phyloP scores from a whole-genome alignment of 805 yeast species.

The Komagataella pseudopastoris region DNA sequence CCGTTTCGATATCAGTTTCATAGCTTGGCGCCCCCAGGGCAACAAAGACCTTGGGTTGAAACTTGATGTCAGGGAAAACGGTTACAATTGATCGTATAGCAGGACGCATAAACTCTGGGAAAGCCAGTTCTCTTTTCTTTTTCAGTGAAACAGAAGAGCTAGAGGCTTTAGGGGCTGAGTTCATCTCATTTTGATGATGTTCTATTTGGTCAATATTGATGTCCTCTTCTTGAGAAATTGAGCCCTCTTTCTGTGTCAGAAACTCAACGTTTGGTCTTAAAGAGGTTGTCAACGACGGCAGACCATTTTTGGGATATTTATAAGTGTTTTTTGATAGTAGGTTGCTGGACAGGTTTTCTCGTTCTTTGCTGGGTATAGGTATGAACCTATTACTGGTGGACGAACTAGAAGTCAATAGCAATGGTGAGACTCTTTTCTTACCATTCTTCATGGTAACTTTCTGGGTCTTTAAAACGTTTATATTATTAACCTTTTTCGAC shows the following conservation, averaged over 20 bases:
- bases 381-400: conserved; percentile 5
- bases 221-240: conserved; percentile 11
- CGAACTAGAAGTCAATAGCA: conserved; percentile 30
- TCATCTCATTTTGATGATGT: conserved; percentile 17
- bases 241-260: conserved; percentile 30
- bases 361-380: conserved; percentile 15
- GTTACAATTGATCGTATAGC: conserved; percentile 13
- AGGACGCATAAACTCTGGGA: conserved; percentile 13
- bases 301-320: conserved; percentile 9
- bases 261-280: conserved; percentile 56
- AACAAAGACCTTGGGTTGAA: conserved; percentile 17
- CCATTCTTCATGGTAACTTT: conserved; percentile 59
- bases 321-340: conserved; percentile 27
- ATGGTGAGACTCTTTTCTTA: conserved; percentile 62
- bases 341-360: conserved; percentile 11
- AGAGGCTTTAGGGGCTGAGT: conserved; percentile 13
- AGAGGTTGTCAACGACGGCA: conserved; percentile 33
- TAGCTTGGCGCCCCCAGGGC: background rate
- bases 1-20: conserved; percentile 2
- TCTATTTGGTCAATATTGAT: conserved; percentile 30
- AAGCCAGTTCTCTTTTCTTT: conserved; percentile 20
- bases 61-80: conserved; percentile 14
- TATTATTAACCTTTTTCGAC: conserved; percentile 1
- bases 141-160: conserved; percentile 5
- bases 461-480: conserved; percentile 17